These are phyloP conservation scores for Prunus kanzakura DNA, from an alignment of 306 rosid species.

Conservation along the genomic window DNA sequence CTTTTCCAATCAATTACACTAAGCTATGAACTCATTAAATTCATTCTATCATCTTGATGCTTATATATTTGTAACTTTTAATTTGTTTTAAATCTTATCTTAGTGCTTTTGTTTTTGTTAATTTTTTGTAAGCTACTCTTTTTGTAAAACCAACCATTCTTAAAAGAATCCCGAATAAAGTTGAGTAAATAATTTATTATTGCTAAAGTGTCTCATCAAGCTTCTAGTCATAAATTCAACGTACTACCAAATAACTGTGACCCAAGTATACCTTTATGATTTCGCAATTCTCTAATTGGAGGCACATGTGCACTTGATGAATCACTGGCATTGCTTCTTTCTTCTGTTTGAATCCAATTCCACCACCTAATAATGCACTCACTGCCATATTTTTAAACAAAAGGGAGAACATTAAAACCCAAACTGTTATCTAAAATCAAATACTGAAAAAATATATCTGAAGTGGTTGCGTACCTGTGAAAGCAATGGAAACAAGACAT, in stretches of 20 bases:
- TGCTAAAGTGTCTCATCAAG: background rate
- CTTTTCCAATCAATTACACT: background rate
- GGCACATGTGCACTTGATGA: conserved; percentile 27
- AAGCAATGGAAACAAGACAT: conserved; percentile 94
- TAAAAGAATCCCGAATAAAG: background rate
- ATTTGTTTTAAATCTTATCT: background rate
- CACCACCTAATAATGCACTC: conserved; percentile 85
- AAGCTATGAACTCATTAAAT: background rate
- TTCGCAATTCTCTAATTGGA: conserved; percentile 23
- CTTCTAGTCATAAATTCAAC: background rate
- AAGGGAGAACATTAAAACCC: background rate
- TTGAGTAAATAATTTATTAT: background rate
- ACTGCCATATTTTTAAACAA: conserved; percentile 42
- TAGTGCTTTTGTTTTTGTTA: background rate
- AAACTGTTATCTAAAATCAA: conserved; percentile 6
- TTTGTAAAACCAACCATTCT: background rate
- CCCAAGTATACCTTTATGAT: conserved; percentile 25
- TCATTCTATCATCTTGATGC: background rate
- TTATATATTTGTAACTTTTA: background rate
- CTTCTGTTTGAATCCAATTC: conserved; percentile 58
- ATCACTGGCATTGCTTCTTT: conserved; percentile 30
- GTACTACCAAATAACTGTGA: background rate
- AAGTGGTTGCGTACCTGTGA: conserved; percentile 48
- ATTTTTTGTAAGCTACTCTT: background rate
- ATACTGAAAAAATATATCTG: background rate